Percentiles rank a stretch among this genome's conserved stretches.
phyloP scores from a whole-genome alignment of 495 filamentous ascomycete genomes.

The Pseudomonodictys pantanalensis region DNA sequence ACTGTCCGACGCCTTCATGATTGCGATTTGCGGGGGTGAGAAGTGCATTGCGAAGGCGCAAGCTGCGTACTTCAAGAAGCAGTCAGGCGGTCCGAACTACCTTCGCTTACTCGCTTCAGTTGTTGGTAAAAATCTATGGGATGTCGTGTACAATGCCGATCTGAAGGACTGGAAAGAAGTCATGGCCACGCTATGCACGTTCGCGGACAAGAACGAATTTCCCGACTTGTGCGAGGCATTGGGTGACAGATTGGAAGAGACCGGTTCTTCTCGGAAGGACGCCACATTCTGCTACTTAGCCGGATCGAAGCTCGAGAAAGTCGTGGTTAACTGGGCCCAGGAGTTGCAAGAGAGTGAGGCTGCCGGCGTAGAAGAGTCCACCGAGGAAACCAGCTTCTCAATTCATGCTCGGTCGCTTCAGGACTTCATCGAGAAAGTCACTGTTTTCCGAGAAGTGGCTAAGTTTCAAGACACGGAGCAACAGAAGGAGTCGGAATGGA shows the following conservation, averaged over 20 bases:
- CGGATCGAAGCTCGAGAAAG: constrained; percentile 95
- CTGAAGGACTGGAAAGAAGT: constrained; percentile 93
- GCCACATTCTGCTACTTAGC: constrained; percentile 94
- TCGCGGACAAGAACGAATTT: constrained; percentile 85
- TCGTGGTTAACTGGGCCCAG: constrained; percentile 86
- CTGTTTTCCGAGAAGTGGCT: constrained; percentile 89
- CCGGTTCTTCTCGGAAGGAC: constrained; percentile 65
- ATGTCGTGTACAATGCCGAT: constrained; percentile 94
- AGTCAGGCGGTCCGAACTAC: constrained; percentile 81
- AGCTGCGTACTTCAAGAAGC: constrained; percentile 82
- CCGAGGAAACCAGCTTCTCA: constrained; percentile 78
- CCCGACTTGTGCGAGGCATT: constrained; percentile 94
- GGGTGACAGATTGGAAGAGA: constrained; percentile 74
- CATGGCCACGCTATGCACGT: constrained; percentile 93
- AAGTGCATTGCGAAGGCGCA: constrained; percentile 93
- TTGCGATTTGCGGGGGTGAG: constrained; percentile 94
- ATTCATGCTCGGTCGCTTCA: constrained; percentile 87
- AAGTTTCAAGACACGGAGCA: constrained; percentile 83
- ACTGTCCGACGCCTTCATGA: constrained; percentile 95
- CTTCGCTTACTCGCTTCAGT: constrained; percentile 86
- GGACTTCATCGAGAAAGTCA: constrained; percentile 96
- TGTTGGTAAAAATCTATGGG: constrained; percentile 96
- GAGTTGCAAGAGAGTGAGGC: constrained; percentile 82
- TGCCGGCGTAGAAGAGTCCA: constrained; percentile 62
- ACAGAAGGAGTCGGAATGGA: constrained; percentile 73